phyloP scores from a whole-genome alignment of 2,329 filamentous ascomycete genomes.

The Microsporum audouinii region DNA sequence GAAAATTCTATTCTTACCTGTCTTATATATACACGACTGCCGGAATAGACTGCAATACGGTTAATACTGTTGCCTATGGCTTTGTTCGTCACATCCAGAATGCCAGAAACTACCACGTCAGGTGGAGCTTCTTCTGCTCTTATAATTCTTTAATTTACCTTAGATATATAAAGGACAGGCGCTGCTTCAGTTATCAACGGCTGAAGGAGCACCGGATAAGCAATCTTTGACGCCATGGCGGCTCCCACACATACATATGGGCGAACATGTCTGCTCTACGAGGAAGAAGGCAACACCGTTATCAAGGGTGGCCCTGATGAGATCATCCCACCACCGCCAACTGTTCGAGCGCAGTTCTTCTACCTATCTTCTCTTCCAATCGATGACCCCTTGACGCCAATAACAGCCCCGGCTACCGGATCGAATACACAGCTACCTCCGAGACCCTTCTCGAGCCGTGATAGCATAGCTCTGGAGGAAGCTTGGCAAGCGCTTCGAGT shows the following conservation, averaged over 20 bases:
- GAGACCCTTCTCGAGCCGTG: conserved; percentile 64
- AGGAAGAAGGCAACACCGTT: conserved; percentile 20
- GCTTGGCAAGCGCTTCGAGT: conserved; percentile 55
- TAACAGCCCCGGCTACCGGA: conserved; percentile 42
- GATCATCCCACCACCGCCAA: conserved; percentile 40
- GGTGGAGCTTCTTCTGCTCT: neutral
- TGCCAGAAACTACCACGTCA: neutral
- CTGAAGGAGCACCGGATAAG: neutral
- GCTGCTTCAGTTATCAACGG: neutral
- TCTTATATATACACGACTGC: too few species aligned
- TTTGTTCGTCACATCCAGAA: neutral
- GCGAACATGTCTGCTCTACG: conserved; percentile 43
- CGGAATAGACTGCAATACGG: neutral
- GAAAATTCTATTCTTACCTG: neutral
- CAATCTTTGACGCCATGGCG: conserved; percentile 23
- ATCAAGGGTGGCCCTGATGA: conserved; percentile 19
- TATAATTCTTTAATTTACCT: neutral
- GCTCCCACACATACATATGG: conserved; percentile 48
- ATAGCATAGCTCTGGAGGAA: conserved; percentile 68
- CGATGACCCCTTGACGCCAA: conserved; percentile 73
- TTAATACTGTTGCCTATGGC: neutral
- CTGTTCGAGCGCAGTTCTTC: conserved; percentile 63
- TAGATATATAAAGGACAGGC: neutral
- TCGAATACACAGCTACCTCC: conserved; percentile 49
- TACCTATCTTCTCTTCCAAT: conserved; percentile 73